These are phyloP conservation scores for Petunia secreta DNA, from an alignment of 257 asterid species.

Conservation along the genomic window DNA sequence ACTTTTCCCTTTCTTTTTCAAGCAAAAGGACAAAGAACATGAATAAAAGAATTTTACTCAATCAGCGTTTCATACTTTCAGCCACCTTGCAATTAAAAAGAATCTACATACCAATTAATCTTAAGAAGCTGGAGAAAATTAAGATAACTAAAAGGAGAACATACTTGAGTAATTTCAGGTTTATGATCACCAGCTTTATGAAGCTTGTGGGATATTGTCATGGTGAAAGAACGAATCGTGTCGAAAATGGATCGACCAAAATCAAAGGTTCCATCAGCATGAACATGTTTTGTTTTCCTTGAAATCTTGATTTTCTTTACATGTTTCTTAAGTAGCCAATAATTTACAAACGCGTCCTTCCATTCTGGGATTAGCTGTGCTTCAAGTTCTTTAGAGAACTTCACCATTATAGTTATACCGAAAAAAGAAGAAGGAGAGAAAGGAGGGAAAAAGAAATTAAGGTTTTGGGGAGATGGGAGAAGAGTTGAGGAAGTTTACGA, in stretches of 20 bases:
- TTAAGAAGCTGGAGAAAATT: neutral
- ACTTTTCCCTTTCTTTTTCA: neutral
- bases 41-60: neutral
- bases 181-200: constrained; percentile 25
- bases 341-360: constrained; percentile 84
- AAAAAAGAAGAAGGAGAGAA: constrained; percentile 1
- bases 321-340: constrained; percentile 76
- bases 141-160: too few species aligned
- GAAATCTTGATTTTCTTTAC: constrained; percentile 68
- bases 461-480: constrained; percentile 32
- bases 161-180: constrained; percentile 56
- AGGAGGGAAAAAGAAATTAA: neutral
- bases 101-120: neutral
- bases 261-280: constrained; percentile 30
- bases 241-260: constrained; percentile 65
- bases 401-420: constrained; percentile 54
- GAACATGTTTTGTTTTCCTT: constrained; percentile 41
- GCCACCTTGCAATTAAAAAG: neutral
- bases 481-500: neutral
- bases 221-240: constrained; percentile 41
- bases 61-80: neutral
- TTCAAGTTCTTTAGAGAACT: constrained; percentile 83
- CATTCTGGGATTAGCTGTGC: constrained; percentile 90
- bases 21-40: constrained; percentile 17
- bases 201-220: constrained; percentile 26